Base-by-base conservation (phyloP, 768 basidiomycete genomes). In the Lepiota subincarnata region DNA sequence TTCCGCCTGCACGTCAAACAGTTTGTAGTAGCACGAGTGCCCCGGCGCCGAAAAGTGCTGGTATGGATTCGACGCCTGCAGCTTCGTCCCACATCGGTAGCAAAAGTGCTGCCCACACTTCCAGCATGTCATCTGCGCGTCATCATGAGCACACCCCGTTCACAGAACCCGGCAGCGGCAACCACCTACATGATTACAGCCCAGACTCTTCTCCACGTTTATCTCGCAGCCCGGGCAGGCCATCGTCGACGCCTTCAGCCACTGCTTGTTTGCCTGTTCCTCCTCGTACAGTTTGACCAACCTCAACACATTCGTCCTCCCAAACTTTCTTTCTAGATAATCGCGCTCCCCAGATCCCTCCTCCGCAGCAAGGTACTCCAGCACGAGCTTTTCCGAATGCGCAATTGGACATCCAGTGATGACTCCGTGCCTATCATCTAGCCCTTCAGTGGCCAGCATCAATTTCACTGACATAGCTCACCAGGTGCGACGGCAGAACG, bases 161-260 rank as follows among this genome's bases (percentile, higher is more conserved):
- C 12, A 61, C 50, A 59, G 34, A 39, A 44, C 36, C 22, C 31
- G 62, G 54, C n/a, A 50, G 38, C 37, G n/a, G 46, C 42, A 40
- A 49, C 19, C 55, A 72, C 85, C 57, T 71, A 92, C 92, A 70
- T 96, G 93, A 67, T 95, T 95, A 70, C 93, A 95, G 1, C 92
- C 92, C 55, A 77, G 59, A 14, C 75, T 79, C 69, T 91, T 90
- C 69, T 90, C 87, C 10, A 93, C 86, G 55, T 79, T 73, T 12
- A 89, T 77, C 4, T 69, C 60, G 68, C 93, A 95, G 4, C 83
- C 83, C 3, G 92, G 88, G 64, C 89, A 90, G 16, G 73, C 71
- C 68, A 77, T 86, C 10, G 92, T 89, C 38, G 79, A 81, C 31
- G 71, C 63, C 24, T 82, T 75, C 22, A 95, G 72, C 89, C 89